Base-by-base conservation (phyloP, 768 basidiomycete genomes). In the Boletellus ananiceps region DNA sequence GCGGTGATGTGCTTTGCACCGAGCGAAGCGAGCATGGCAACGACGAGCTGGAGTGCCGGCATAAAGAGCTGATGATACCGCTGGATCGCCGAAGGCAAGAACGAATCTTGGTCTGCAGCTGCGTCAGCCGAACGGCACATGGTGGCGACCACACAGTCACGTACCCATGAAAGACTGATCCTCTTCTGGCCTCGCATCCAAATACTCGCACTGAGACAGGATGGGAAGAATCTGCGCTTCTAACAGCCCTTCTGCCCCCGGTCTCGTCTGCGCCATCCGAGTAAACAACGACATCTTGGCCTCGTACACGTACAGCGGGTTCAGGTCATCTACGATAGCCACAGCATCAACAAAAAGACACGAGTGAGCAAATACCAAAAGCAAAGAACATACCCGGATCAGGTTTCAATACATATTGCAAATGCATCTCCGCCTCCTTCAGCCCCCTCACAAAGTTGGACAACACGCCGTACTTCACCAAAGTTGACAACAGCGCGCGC, bases 261-360 rank as follows among this genome's bases (percentile, higher is more conserved):
- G 71, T 39, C 87, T 77, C 3, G 84, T 88, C 63, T 93, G 86
- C 0, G 91, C 82, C 70, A 96, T 81, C 27, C 91, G 80, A 23
- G 87, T 79, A 50, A 97, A 82, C 54, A 96, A 71, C 4, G 93
- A 89, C 81, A 95, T 85, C 69, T 95, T 95, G 13, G 93, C 82
- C 63, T 97, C 95, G 58, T 93, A 97, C 13, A 97, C 88, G 68
- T 96, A 98, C 35, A 94, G 73, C 0, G 91, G 76, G 59, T 95
- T 94, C 27, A 98, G 69, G 50, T 93, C 89, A 55, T 91, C 95
- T 95, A 56, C 0, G 39, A 37, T 1, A 18, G 19, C 44, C 21
- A 4, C 35, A 16, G 11, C 5, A 11, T 27, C 40, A 37, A 33
- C 34, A 12, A 38, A 21, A 7, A 15, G 14, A 7, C 8, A 38